Evolutionary conservation across 2,329 filamentous ascomycete genomes (phyloP).

Genomic region (Fusarium drepaniforme): DNA sequence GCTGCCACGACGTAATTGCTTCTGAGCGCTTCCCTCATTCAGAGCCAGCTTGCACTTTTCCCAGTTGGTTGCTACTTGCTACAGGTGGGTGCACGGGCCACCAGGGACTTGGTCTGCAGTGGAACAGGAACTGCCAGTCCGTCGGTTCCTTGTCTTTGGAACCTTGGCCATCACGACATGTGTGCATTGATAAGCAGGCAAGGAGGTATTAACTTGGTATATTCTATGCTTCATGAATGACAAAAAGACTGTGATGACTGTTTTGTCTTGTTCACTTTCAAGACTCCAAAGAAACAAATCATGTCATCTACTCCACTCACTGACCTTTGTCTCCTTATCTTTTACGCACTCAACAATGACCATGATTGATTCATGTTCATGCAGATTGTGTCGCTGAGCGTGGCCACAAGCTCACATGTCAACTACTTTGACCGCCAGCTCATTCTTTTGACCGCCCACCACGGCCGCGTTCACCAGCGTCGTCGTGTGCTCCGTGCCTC

Average conservation of each 20-base stretch:
- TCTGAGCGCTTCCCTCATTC: conserved; percentile 8
- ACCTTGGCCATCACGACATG: conserved; percentile 12
- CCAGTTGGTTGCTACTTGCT: conserved; percentile 31
- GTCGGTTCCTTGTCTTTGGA: conserved; percentile 15
- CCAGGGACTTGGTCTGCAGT: conserved; percentile 21
- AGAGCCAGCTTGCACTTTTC: conserved; percentile 29
- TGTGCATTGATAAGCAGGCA: conserved; percentile 27
- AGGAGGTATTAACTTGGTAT: conserved; percentile 3
- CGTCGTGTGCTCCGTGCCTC: background rate
- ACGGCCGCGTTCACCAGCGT: conserved; percentile 9
- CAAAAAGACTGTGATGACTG: background rate
- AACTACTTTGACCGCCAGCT: conserved; percentile 3
- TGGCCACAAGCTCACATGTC: conserved; percentile 2
- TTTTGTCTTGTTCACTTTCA: background rate
- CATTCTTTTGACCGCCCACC: background rate
- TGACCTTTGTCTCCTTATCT: background rate
- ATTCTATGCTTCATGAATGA: background rate
- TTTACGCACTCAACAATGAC: background rate
- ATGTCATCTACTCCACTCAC: background rate
- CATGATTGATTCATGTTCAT: background rate
- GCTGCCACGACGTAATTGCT: conserved; percentile 40
- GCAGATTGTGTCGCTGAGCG: background rate
- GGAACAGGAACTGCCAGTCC: conserved; percentile 1
- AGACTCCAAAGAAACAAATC: background rate
- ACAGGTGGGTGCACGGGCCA: conserved; percentile 33